phyloP scores from a whole-genome alignment of 441 rosid species.

The Erodium chrysanthum region DNA sequence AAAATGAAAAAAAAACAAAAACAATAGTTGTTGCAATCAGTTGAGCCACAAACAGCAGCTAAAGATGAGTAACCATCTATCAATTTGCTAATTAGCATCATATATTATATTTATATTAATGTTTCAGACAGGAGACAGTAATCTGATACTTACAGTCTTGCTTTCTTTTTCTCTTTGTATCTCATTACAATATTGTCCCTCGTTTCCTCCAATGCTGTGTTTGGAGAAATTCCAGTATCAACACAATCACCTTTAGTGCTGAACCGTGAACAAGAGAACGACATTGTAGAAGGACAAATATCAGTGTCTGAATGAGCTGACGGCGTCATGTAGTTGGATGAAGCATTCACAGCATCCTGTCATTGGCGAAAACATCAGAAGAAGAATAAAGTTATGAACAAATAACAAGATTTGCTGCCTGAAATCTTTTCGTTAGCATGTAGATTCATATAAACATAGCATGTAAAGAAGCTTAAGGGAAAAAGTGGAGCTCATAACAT shows the following conservation, averaged over 20 bases:
- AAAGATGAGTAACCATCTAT: not conserved
- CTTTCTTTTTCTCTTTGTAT: slow-evolving; percentile 52
- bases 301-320: slow-evolving; percentile 16
- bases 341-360: slow-evolving; percentile 23
- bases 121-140: not conserved
- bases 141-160: slow-evolving; percentile 33
- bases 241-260: slow-evolving; percentile 23
- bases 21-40: too few relatives aligned
- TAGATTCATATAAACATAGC: not conserved
- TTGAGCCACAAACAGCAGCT: not conserved
- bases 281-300: slow-evolving; percentile 30
- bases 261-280: slow-evolving; percentile 38
- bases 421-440: not conserved
- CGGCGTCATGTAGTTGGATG: slow-evolving; percentile 14
- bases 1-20: not conserved
- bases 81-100: too few relatives aligned
- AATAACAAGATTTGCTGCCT: not conserved
- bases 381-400: not conserved
- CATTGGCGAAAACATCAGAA: not conserved
- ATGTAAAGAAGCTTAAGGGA: not conserved
- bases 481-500: not conserved
- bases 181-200: slow-evolving; percentile 38
- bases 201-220: slow-evolving; percentile 20
- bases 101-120: too few relatives aligned
- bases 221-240: slow-evolving; percentile 29